These are phyloP conservation scores for Xylaria intraflava DNA, from an alignment of 495 filamentous ascomycete genomes.

Conservation along the genomic window DNA sequence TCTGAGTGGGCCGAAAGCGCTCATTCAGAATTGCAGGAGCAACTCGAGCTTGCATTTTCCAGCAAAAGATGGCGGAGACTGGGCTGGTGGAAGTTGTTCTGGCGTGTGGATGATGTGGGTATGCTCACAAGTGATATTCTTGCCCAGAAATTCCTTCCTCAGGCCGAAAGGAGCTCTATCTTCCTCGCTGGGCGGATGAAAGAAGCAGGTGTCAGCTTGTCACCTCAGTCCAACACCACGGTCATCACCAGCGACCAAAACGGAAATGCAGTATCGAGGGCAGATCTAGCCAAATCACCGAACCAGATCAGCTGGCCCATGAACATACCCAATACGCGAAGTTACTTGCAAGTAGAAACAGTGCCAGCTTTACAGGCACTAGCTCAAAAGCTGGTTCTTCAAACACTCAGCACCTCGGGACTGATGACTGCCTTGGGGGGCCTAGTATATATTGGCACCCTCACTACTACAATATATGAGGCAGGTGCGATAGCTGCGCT, in stretches of 20 bases:
- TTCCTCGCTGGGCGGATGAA: conserved; percentile 75
- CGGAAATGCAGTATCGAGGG: neutral
- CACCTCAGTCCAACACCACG: neutral
- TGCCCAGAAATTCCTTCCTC: conserved; percentile 61
- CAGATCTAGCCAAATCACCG: neutral
- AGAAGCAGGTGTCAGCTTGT: conserved; percentile 47
- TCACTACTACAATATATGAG: conserved; percentile 57
- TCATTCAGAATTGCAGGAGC: conserved; percentile 74
- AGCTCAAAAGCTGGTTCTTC: conserved; percentile 70
- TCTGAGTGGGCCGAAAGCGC: conserved; percentile 67
- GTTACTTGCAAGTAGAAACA: conserved; percentile 53
- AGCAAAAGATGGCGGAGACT: conserved; percentile 65
- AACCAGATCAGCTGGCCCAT: conserved; percentile 30
- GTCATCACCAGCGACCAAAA: neutral
- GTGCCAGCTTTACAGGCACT: conserved; percentile 72
- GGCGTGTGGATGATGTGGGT: conserved; percentile 85
- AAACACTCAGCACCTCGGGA: conserved; percentile 61
- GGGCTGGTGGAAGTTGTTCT: conserved; percentile 92
- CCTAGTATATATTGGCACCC: conserved; percentile 59
- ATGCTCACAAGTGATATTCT: conserved; percentile 75
- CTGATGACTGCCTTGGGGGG: conserved; percentile 57
- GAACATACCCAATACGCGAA: conserved; percentile 53
- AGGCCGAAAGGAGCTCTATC: conserved; percentile 66
- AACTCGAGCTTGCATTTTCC: conserved; percentile 67
- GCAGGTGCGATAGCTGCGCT: conserved; percentile 73